These are phyloP conservation scores for Globisporangium carolinianum DNA, from an alignment of 352 stramenopile species.

Conservation along the genomic window DNA sequence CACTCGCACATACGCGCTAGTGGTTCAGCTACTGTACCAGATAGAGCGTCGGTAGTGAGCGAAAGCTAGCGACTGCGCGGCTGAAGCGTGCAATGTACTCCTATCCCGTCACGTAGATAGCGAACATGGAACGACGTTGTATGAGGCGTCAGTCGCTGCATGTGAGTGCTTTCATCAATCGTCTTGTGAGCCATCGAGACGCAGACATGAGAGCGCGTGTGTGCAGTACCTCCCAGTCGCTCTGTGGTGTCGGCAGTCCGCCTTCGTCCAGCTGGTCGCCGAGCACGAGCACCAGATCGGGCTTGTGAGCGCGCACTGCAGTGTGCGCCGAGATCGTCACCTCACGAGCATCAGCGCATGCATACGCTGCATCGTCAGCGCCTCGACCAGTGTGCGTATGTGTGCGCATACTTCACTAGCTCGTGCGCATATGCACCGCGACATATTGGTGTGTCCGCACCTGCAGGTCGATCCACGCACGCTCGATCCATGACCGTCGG, in stretches of 20 bases:
- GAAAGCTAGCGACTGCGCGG: constrained; percentile 26
- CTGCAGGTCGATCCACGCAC: constrained; percentile 73
- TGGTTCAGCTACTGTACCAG: constrained; percentile 19
- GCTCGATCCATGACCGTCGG: constrained; percentile 43
- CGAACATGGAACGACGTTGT: too few species aligned
- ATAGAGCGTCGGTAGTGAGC: constrained; percentile 43
- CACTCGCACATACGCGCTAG: not conserved
- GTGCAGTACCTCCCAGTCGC: constrained; percentile 37
- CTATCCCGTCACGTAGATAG: constrained; percentile 6
- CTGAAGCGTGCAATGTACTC: constrained; percentile 51
- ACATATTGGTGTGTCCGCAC: constrained; percentile 5
- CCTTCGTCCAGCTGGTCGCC: constrained; percentile 78
- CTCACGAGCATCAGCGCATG: constrained; percentile 5
- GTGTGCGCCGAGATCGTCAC: constrained; percentile 26
- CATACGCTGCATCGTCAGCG: too few species aligned
- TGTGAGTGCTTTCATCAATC: not conserved
- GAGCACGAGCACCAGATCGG: constrained; percentile 53
- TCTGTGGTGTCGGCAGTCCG: constrained; percentile 32
- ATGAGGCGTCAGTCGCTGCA: too few species aligned
- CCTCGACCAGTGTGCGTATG: too few species aligned
- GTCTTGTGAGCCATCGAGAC: too few species aligned
- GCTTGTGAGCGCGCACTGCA: constrained; percentile 41
- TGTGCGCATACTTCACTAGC: too few species aligned
- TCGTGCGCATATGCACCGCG: too few species aligned
- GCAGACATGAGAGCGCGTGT: too few species aligned